Base-by-base conservation (phyloP, 2,329 filamentous ascomycete species). In the Rhexocercosporidium sp. region DNA sequence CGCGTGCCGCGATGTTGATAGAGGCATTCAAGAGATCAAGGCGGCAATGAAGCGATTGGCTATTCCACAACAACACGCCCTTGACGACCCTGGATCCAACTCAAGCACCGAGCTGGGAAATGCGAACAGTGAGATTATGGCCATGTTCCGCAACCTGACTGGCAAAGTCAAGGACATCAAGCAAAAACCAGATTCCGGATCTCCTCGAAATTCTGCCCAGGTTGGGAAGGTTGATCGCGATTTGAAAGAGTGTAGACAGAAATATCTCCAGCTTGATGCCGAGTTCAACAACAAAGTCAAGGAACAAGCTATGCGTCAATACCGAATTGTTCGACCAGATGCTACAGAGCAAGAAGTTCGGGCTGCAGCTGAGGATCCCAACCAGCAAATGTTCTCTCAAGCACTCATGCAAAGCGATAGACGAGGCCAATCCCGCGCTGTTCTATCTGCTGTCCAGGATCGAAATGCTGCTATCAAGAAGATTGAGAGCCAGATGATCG, bases 401-500 rank as follows among this genome's bases (percentile, higher is more conserved):
- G 92, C 93, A 66, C 85, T 97, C 75, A 88, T 96, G 83, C 88
- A 90, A 81, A 92, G 89, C 78, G 91, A 91, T 80, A 90, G 93
- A 76, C 88, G 89, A 77, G 92, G 93, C 59, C 92, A 96, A 79
- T 92, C 93, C 49, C 90, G 91, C 71, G 88, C 90, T 44, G 93
- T 93, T 41, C 85, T 97, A 65, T 87, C 87, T 73, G 93, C 93
- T 71, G 93, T 97, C 41, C 87, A 91, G 79, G 88, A 92, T 76
- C 91, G 96, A 72, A 94, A 97, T 79, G 88, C 88, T 62, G 94
- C 92, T 49, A 92, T 99, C 73, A 88, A 94, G 80, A 95, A 96
- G 85, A 97, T 98, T 76, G 94, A 97, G 82, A 85, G 88, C 77
- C 92, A 96, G 78, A 92, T 98, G 87, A 88, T 92, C 12, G 92